phyloP scores from a whole-genome alignment of 108 stramenopile species.

The Skeletonema tropicum region DNA sequence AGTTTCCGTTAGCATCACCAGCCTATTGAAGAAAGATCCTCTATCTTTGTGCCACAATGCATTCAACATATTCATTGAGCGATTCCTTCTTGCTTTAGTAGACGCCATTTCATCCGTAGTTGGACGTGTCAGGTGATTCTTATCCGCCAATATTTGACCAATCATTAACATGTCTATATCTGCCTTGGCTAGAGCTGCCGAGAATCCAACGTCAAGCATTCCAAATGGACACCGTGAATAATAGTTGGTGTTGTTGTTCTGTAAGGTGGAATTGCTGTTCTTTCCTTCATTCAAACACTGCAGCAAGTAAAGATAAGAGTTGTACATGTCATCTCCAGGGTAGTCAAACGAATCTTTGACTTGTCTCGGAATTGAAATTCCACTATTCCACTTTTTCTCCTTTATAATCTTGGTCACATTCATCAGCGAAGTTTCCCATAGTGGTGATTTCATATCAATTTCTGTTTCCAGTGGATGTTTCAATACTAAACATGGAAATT shows the following conservation, averaged over 20 bases:
- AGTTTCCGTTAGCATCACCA: slow-evolving; percentile 16
- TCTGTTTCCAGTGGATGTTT: slow-evolving; percentile 64
- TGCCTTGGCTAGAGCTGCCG: slow-evolving; percentile 51
- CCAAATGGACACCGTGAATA: slow-evolving; percentile 43
- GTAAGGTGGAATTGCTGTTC: slow-evolving; percentile 9
- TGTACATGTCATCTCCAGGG: slow-evolving; percentile 46
- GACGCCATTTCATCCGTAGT: slow-evolving; percentile 11
- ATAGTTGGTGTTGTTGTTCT: slow-evolving; percentile 2
- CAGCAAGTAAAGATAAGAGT: slow-evolving; percentile 52
- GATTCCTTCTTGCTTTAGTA: slow-evolving; percentile 6
- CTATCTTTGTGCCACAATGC: slow-evolving; percentile 42
- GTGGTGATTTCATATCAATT: slow-evolving; percentile 35
- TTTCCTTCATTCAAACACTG: slow-evolving; percentile 16
- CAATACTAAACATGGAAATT: slow-evolving; percentile 19
- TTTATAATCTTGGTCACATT: slow-evolving; percentile 27
- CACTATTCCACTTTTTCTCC: slow-evolving; percentile 25
- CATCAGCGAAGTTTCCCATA: slow-evolving; percentile 41
- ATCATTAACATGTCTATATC: slow-evolving; percentile 49
- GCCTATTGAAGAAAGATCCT: slow-evolving; percentile 36
- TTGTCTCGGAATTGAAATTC: slow-evolving; percentile 32
- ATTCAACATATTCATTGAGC: slow-evolving; percentile 26
- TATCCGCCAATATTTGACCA: slow-evolving; percentile 40
- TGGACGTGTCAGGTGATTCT: slow-evolving; percentile 26
- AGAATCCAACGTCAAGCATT: slow-evolving; percentile 62
- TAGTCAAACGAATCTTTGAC: slow-evolving; percentile 52